Evolutionary conservation across 768 basidiomycete genomes (phyloP).

Genomic region (Suillus occidentalis): DNA sequence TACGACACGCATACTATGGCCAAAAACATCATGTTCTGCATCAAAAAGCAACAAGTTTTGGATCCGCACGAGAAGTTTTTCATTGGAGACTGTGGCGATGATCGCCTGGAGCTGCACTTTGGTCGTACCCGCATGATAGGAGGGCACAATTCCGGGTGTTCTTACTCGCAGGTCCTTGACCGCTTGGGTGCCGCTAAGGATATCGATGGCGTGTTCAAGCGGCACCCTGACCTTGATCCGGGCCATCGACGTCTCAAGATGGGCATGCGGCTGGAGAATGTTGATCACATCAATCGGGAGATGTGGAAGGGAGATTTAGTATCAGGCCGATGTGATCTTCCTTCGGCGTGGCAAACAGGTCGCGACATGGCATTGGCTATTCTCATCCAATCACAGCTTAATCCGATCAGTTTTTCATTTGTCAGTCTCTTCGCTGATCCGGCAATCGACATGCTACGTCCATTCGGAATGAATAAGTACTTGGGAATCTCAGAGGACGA

Average conservation of each 20-base stretch:
- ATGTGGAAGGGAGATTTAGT: constrained; percentile 5
- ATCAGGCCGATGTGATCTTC: background rate
- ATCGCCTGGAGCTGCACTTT: constrained; percentile 31
- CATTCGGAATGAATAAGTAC: background rate
- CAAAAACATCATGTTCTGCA: constrained; percentile 21
- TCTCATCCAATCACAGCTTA: background rate
- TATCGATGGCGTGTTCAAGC: too few species aligned
- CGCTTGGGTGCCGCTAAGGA: too few species aligned
- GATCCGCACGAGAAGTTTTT: background rate
- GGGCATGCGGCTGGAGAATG: constrained; percentile 9
- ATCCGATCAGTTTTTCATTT: background rate
- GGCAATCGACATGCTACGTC: background rate
- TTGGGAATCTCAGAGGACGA: background rate
- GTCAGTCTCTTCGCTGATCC: background rate
- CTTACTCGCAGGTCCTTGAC: constrained; percentile 1
- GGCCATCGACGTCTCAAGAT: constrained; percentile 23
- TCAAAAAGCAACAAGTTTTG: constrained; percentile 20
- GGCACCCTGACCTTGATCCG: too few species aligned
- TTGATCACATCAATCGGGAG: constrained; percentile 14
- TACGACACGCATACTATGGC: constrained; percentile 31
- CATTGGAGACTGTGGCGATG: constrained; percentile 28
- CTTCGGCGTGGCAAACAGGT: background rate
- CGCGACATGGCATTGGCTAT: background rate
- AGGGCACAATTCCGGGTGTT: constrained; percentile 18
- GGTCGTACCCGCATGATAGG: constrained; percentile 24